Percentiles rank a stretch among this genome's conserved stretches.
phyloP scores from a whole-genome alignment of 768 basidiomycete genomes.

The Rhodotorula sphaerocarpa region DNA sequence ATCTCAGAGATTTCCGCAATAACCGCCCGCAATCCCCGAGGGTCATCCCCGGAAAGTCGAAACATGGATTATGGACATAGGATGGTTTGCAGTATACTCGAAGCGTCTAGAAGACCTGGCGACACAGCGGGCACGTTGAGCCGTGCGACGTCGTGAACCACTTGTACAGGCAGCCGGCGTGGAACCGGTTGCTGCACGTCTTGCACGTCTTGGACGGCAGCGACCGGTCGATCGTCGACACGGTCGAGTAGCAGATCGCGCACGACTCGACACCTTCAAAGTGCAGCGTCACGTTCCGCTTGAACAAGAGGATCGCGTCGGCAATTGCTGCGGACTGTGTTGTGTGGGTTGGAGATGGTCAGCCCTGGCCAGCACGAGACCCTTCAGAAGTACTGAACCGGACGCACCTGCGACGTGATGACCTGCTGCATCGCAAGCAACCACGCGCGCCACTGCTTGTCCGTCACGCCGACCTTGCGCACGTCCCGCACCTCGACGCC shows the following conservation, averaged over 20 bases:
- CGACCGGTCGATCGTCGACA: slow-evolving; percentile 62
- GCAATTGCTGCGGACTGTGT: slow-evolving; percentile 79
- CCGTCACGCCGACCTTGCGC: slow-evolving; percentile 75
- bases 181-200: slow-evolving; percentile 40
- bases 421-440: slow-evolving; percentile 83
- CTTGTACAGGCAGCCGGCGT: slow-evolving; percentile 36
- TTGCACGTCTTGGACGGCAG: slow-evolving; percentile 84
- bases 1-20: too few species aligned
- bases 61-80: too few species aligned
- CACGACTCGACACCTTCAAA: slow-evolving; percentile 95
- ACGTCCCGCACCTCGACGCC: slow-evolving; percentile 79
- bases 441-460: slow-evolving; percentile 88
- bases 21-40: too few species aligned
- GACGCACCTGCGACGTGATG: slow-evolving; percentile 70
- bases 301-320: slow-evolving; percentile 81
- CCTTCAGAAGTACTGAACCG: too few species aligned
- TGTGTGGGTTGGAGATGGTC: too few species aligned
- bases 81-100: neutral
- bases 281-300: slow-evolving; percentile 83
- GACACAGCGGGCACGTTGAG: slow-evolving; percentile 32
- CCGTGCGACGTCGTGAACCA: slow-evolving; percentile 28
- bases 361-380: too few species aligned
- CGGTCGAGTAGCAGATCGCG: slow-evolving; percentile 81
- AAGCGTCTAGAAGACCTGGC: slow-evolving; percentile 16
- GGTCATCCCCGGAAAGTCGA: too few species aligned